Evolutionary conservation across 257 asterid genomes (phyloP), one percentile per base, ranked within the genome.

Genomic region (Solanum bulbocastanum): DNA sequence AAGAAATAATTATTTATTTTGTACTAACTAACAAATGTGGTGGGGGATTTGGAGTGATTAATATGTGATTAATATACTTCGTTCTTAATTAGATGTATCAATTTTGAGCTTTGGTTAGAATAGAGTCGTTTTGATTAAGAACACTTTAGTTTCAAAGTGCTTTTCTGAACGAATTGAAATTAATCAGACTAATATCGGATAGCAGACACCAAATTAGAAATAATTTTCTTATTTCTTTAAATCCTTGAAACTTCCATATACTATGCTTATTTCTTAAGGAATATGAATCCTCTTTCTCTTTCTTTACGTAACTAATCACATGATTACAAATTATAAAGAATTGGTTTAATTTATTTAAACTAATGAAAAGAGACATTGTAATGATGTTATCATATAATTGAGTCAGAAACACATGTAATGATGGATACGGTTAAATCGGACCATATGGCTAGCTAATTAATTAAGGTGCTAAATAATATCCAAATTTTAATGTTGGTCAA

Each of bases 361-460:
- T 30, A 49, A 82, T 49, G 18, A 82, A 81, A 76, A 49, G 40
- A 49, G 86, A 52, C 86, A 82, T 1, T 15, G 65, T 49, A 49
- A 49, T 82, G 71, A 30, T 82, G 71, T 82, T 82, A 49, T 49
- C 86, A 49, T 82, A 82, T 82, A 30, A 82, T 82, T 82, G 69
- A 82, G 69, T 82, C 86, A 82, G 69, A 82, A 82, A 82, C 71
- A 82, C 71, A 82, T 82, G 86, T 33, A 76, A 76, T 76, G 58
- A 76, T 76, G 36, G 83, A 40, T n/a, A 76, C 60, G 22, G 60
- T 9, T 5, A 76, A 60, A 76, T 40, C 60, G n/a, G 44, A 49
- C 86, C 71, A 82, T 22, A 82, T 49, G 86, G 30, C 10, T 30
- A 30, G 18, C 8, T 37, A 74, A 74, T 12, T 46, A 27, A 73